Conservation (phyloP, 1,139 yeast genomes). For the Hanseniaspora uvarum region DNA sequence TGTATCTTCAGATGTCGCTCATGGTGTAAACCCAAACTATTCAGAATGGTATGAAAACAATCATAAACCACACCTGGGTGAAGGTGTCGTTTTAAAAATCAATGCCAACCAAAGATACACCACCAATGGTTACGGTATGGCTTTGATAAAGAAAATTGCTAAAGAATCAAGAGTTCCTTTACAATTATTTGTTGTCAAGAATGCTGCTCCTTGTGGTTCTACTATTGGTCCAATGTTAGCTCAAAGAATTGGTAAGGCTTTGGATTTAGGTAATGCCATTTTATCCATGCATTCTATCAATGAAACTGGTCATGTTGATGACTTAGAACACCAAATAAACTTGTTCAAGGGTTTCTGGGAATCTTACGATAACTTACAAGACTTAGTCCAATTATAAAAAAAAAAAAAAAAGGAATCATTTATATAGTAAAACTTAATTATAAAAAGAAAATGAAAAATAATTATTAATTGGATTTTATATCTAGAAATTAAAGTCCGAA, state of each 20-base stretch:
- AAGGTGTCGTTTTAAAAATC: conserved; percentile 85
- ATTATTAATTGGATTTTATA: no score
- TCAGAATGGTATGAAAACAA: conserved; percentile 59
- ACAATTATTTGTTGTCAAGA: conserved; percentile 78
- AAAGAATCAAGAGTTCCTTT: conserved; percentile 54
- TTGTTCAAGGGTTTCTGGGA: conserved; percentile 58
- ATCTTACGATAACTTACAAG: conserved; percentile 27
- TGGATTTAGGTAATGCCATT: conserved; percentile 91
- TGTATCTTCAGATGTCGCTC: conserved; percentile 92
- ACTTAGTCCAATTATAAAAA: conserved; percentile 13
- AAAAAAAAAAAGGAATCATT: conserved; percentile 20
- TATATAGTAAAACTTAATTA: neutral
- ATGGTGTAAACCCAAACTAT: conserved; percentile 93
- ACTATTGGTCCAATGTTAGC: conserved; percentile 93
- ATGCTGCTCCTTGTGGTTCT: conserved; percentile 90
- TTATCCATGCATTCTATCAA: conserved; percentile 91
- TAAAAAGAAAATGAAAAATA: neutral
- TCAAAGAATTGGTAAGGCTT: conserved; percentile 78
- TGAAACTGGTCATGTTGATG: conserved; percentile 82
- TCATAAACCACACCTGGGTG: conserved; percentile 72
- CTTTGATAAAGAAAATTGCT: conserved; percentile 65
- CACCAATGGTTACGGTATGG: conserved; percentile 84
- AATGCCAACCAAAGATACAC: conserved; percentile 94
- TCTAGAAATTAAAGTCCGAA: conserved; percentile 5
- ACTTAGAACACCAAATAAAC: conserved; percentile 51